Conservation (phyloP, 805 yeast species). For the Nakazawaea wickerhamii region DNA sequence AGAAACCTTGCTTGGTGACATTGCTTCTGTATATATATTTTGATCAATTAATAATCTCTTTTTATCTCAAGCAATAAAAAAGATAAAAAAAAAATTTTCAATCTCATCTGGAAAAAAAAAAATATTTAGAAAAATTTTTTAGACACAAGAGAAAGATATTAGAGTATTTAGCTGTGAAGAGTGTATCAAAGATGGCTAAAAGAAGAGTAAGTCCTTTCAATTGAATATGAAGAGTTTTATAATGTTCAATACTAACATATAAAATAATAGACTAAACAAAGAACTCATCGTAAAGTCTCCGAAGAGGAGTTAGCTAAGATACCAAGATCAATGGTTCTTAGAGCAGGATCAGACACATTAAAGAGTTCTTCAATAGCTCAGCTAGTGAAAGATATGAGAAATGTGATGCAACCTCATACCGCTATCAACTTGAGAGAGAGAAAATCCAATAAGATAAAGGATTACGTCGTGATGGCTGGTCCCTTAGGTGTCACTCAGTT, state of each 20-base stretch:
- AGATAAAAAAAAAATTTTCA: constrained; percentile 4
- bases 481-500: constrained; percentile 90
- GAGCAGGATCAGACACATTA: constrained; percentile 65
- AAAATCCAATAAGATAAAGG: constrained; percentile 80
- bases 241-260: not conserved
- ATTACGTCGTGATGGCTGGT: constrained; percentile 97
- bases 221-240: not conserved
- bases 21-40: constrained; percentile 10
- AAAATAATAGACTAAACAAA: constrained; percentile 53
- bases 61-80: not conserved
- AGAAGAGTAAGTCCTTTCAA: constrained; percentile 28
- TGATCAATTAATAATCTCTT: not conserved
- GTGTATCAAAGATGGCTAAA: constrained; percentile 17
- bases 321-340: constrained; percentile 92
- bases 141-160: not conserved
- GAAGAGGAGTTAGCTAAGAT: constrained; percentile 67
- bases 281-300: constrained; percentile 71
- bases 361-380: constrained; percentile 79
- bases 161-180: not conserved
- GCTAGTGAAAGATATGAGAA: constrained; percentile 81
- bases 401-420: constrained; percentile 94
- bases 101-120: constrained; percentile 2
- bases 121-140: constrained; percentile 1
- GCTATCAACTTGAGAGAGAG: constrained; percentile 86
- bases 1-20: constrained; percentile 1